Conservation (phyloP, 2,329 filamentous ascomycete species). For the Exutisphaerella laricina region DNA sequence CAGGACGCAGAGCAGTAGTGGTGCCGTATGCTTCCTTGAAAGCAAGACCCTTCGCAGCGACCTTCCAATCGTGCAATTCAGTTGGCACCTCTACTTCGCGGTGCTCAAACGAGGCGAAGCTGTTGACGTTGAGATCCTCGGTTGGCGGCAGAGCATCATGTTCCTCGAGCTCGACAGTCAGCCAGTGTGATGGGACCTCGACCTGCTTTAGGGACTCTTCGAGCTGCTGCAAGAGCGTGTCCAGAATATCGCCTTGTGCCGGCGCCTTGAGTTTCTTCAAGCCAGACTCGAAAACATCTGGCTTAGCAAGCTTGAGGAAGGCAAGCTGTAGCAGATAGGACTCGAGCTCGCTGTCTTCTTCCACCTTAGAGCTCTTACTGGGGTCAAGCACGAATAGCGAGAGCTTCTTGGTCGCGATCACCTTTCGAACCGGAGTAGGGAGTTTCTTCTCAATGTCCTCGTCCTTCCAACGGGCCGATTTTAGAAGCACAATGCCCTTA, state of each 20-base stretch:
- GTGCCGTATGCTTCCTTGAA: conserved; percentile 95
- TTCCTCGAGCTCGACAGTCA: conserved; percentile 58
- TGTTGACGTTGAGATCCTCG: conserved; percentile 65
- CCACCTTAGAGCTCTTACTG: conserved; percentile 60
- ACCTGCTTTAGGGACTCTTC: conserved; percentile 65
- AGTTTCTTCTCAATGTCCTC: conserved; percentile 88
- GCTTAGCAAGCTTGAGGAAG: conserved; percentile 72
- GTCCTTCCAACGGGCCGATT: conserved; percentile 72
- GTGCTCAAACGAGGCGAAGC: conserved; percentile 77
- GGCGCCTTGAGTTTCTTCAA: conserved; percentile 63
- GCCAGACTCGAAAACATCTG: conserved; percentile 57
- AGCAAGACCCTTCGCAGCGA: conserved; percentile 75
- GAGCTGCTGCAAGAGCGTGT: conserved; percentile 56
- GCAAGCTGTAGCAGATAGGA: conserved; percentile 70
- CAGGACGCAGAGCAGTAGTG: conserved; percentile 68
- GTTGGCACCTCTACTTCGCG: conserved; percentile 62
- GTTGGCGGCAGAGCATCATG: conserved; percentile 51
- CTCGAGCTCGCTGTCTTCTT: conserved; percentile 57
- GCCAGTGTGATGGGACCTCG: conserved; percentile 76
- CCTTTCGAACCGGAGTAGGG: conserved; percentile 62
- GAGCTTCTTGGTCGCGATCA: conserved; percentile 63
- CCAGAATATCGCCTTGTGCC: conserved; percentile 49
- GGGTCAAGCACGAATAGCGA: conserved; percentile 72
- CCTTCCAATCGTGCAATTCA: conserved; percentile 70
- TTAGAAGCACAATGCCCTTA: conserved; percentile 45